Evolutionary conservation across 176 grass and related monocot genomes (phyloP).

Genomic region (Ensete ventricosum): DNA sequence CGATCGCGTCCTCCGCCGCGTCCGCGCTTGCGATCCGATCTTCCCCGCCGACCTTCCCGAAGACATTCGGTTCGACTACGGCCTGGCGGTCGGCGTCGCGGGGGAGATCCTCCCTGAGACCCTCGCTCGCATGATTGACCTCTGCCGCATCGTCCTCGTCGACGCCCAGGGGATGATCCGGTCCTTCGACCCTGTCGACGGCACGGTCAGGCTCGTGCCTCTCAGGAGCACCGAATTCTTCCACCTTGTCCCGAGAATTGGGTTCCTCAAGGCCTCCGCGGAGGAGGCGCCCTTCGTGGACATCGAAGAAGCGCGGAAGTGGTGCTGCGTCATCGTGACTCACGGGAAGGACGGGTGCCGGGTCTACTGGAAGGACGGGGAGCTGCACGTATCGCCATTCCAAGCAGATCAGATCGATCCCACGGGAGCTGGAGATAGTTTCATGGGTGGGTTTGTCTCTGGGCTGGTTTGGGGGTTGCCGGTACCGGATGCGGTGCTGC

Average conservation of each 20-base stretch:
- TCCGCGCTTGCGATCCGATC: constrained; percentile 66
- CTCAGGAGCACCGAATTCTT: constrained; percentile 46
- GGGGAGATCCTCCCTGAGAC: constrained; percentile 74
- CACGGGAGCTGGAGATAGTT: constrained; percentile 89
- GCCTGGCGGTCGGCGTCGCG: constrained; percentile 63
- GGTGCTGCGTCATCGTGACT: constrained; percentile 85
- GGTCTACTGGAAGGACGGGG: constrained; percentile 55
- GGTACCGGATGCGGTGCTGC: constrained; percentile 59
- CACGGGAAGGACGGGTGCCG: constrained; percentile 78
- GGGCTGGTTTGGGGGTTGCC: constrained; percentile 72
- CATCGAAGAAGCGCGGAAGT: constrained; percentile 45
- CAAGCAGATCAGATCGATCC: constrained; percentile 70
- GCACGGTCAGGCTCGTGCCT: constrained; percentile 43
- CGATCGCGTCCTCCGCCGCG: constrained; percentile 58
- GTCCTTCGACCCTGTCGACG: constrained; percentile 49
- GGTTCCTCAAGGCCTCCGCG: constrained; percentile 76
- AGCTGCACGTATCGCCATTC: constrained; percentile 55
- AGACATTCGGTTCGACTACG: constrained; percentile 41
- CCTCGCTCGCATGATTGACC: constrained; percentile 54
- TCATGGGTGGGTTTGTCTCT: constrained; percentile 60
- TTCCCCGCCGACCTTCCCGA: constrained; percentile 50
- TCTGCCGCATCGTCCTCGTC: constrained; percentile 70
- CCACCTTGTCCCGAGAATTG: constrained; percentile 43
- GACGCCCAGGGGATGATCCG: constrained; percentile 92
- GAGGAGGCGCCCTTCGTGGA: constrained; percentile 86